Evolutionary conservation across 345 rosid species (phyloP).

Genomic region (Eucalyptus cloeziana): DNA sequence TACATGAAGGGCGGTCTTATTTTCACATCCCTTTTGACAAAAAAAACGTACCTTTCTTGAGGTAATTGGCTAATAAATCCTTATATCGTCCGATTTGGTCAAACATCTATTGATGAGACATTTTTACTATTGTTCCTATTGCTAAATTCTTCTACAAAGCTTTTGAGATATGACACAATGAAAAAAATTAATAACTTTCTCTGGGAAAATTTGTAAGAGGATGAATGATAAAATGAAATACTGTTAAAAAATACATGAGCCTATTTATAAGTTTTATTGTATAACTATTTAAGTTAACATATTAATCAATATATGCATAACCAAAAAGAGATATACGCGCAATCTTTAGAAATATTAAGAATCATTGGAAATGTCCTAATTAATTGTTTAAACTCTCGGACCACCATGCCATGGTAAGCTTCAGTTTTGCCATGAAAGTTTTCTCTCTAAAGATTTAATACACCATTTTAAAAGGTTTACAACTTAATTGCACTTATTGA

Average conservation of each 20-base stretch:
- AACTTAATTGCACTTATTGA: background rate
- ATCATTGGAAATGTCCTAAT: background rate
- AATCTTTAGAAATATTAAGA: no score
- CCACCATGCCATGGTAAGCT: no score
- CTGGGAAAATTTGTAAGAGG: background rate
- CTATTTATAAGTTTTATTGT: no score
- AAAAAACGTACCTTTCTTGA: background rate
- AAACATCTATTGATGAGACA: background rate
- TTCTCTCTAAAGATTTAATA: no score
- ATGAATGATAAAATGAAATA: background rate
- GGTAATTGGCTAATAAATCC: background rate
- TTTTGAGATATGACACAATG: background rate
- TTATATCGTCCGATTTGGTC: background rate
- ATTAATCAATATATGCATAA: no score
- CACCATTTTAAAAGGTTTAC: background rate
- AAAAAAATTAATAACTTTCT: no score
- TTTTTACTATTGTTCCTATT: background rate
- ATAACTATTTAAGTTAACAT: no score
- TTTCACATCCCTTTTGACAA: background rate
- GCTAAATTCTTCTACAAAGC: background rate
- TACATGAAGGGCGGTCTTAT: background rate
- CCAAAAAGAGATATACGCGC: accelerated
- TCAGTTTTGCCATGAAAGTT: background rate
- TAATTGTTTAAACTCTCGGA: no score
- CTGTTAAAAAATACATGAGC: no score